Percentiles rank a stretch among this genome's conserved stretches.
Conservation (phyloP, 768 basidiomycete genomes). For the Mycena sanguinolenta region DNA sequence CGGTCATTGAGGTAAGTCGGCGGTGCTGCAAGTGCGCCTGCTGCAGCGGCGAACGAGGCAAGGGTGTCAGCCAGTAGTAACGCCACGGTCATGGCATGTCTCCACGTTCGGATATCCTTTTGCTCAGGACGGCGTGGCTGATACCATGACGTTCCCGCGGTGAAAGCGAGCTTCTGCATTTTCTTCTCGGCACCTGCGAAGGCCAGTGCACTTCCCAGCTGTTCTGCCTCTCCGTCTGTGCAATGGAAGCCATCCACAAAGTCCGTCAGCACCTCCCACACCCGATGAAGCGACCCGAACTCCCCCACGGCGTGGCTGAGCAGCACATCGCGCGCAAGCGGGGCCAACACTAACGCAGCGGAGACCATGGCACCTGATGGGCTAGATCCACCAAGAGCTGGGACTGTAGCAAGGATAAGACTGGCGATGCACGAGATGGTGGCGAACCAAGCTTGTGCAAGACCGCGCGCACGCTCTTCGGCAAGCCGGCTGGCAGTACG, state of each 20-base stretch:
- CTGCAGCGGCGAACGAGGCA: slow-evolving; percentile 8
- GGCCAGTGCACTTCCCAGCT: neutral
- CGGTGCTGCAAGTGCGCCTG: slow-evolving; percentile 9
- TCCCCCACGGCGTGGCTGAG: slow-evolving; percentile 12
- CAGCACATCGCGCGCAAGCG: slow-evolving; percentile 10
- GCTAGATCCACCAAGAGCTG: slow-evolving; percentile 11
- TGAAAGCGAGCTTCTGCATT: neutral
- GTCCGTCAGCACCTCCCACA: neutral
- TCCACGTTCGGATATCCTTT: slow-evolving; percentile 4
- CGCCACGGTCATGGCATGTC: neutral
- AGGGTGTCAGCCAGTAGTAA: slow-evolving; percentile 12
- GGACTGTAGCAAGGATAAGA: slow-evolving; percentile 12
- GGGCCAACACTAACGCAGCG: slow-evolving; percentile 3
- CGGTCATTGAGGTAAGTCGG: slow-evolving; percentile 12
- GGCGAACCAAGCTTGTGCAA: slow-evolving; percentile 12
- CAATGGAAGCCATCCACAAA: neutral
- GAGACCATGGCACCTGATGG: slow-evolving; percentile 14
- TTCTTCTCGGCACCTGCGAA: neutral
- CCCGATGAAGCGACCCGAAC: slow-evolving; percentile 5
- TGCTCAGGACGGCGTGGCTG: slow-evolving; percentile 4
- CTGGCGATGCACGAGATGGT: slow-evolving; percentile 1
- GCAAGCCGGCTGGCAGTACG: slow-evolving; percentile 8
- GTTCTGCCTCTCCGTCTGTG: neutral
- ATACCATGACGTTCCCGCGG: slow-evolving; percentile 15
- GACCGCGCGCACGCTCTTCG: slow-evolving; percentile 8